These are phyloP conservation scores for Pilasporangium apinafurcum DNA, from an alignment of 352 stramenopile species.

Conservation along the genomic window DNA sequence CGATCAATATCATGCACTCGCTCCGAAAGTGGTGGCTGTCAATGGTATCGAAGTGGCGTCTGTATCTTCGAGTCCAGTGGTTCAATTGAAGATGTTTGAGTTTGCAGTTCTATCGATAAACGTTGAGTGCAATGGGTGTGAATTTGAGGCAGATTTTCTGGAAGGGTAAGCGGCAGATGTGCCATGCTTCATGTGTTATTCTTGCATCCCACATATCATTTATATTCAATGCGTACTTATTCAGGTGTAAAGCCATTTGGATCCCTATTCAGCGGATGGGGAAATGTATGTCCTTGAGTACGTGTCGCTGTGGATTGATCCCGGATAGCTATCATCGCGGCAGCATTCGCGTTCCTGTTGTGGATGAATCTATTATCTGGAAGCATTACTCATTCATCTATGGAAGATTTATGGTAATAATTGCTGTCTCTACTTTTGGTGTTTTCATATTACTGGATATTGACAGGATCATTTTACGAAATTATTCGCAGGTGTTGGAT, in stretches of 20 bases:
- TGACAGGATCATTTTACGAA: neutral
- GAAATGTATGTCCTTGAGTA: slow-evolving; percentile 37
- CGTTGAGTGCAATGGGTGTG: slow-evolving; percentile 54
- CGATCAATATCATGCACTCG: slow-evolving; percentile 14
- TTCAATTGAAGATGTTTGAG: slow-evolving; percentile 60
- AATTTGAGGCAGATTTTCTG: slow-evolving; percentile 75
- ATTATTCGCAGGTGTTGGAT: slow-evolving; percentile 20
- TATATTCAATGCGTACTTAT: neutral
- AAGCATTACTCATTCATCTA: slow-evolving; percentile 60
- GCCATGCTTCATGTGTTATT: no score
- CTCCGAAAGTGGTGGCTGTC: slow-evolving; percentile 38
- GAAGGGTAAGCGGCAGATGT: no score
- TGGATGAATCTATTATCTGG: slow-evolving; percentile 75
- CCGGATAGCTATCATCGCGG: slow-evolving; percentile 68
- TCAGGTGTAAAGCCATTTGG: slow-evolving; percentile 53
- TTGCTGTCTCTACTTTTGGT: neutral
- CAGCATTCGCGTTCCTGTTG: slow-evolving; percentile 54
- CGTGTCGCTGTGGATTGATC: slow-evolving; percentile 64
- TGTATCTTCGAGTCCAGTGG: slow-evolving; percentile 13
- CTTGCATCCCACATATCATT: neutral
- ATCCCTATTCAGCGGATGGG: slow-evolving; percentile 51
- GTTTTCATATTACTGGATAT: neutral
- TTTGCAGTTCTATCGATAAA: slow-evolving; percentile 57
- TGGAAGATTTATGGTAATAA: slow-evolving; percentile 61
- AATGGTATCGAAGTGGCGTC: slow-evolving; percentile 39